These are phyloP conservation scores for Leccinellum albellum DNA, from an alignment of 768 basidiomycete species.

Conservation along the genomic window DNA sequence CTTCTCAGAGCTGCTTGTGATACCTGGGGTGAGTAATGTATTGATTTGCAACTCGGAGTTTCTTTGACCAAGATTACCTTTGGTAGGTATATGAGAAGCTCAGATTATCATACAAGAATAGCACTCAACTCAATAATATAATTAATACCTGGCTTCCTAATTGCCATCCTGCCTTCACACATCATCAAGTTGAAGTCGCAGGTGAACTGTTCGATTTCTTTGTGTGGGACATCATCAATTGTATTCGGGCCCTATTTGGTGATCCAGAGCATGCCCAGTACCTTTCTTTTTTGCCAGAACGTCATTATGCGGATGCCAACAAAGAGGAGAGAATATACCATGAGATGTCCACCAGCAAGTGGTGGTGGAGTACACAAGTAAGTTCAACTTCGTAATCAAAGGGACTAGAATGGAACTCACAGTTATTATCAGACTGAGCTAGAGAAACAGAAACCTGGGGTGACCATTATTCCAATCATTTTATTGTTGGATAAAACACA, in stretches of 20 bases:
- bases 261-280: background rate
- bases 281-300: background rate
- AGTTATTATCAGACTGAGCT: background rate
- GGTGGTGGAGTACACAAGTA: background rate
- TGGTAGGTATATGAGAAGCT: background rate
- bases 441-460: background rate
- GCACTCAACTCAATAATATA: background rate
- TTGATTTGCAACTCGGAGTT: no score
- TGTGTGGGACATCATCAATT: background rate
- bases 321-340: background rate
- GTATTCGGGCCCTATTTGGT: background rate
- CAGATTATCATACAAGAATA: background rate
- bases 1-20: background rate
- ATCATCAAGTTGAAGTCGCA: background rate
- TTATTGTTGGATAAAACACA: background rate
- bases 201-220: background rate
- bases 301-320: background rate
- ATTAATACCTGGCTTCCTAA: background rate
- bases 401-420: no score
- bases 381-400: no score
- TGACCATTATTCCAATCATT: background rate
- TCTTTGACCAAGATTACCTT: no score
- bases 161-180: background rate
- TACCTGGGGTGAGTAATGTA: background rate
- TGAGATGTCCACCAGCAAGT: background rate